phyloP scores from a whole-genome alignment of 2,329 filamentous ascomycete species.

The Hymenoscyphus salicellus region DNA sequence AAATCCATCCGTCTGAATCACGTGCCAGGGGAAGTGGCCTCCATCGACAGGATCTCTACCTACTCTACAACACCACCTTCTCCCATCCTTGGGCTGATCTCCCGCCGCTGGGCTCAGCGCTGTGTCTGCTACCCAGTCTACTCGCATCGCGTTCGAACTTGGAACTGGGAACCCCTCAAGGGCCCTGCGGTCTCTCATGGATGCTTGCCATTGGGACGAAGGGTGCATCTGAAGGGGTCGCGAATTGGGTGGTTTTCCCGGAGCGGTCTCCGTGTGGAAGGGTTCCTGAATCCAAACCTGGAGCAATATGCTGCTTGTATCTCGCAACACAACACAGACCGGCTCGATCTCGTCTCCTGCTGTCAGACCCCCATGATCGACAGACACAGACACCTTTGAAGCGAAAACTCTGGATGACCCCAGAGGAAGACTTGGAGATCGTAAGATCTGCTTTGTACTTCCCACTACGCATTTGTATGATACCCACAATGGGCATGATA shows the following conservation, averaged over 20 bases:
- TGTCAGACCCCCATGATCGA: constrained; percentile 7
- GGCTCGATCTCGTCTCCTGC: constrained; percentile 7
- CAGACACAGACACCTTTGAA: neutral
- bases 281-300: constrained; percentile 12
- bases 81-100: constrained; percentile 7
- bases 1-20: neutral
- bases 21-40: neutral
- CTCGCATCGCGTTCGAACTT: neutral
- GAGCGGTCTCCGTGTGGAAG: constrained; percentile 5
- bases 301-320: neutral
- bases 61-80: neutral
- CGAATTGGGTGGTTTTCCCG: neutral
- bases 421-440: neutral
- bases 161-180: too few relatives aligned
- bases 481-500: neutral
- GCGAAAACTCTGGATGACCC: neutral
- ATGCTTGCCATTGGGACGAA: neutral
- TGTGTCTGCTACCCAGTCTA: neutral
- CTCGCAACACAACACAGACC: neutral
- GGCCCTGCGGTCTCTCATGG: neutral
- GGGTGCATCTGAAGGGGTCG: neutral
- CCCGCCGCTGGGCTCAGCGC: neutral
- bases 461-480: neutral
- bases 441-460: constrained; percentile 1
- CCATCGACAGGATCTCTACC: neutral